Base-by-base conservation (phyloP, 106 monocot genomes). In the Dendrobium nobile region DNA sequence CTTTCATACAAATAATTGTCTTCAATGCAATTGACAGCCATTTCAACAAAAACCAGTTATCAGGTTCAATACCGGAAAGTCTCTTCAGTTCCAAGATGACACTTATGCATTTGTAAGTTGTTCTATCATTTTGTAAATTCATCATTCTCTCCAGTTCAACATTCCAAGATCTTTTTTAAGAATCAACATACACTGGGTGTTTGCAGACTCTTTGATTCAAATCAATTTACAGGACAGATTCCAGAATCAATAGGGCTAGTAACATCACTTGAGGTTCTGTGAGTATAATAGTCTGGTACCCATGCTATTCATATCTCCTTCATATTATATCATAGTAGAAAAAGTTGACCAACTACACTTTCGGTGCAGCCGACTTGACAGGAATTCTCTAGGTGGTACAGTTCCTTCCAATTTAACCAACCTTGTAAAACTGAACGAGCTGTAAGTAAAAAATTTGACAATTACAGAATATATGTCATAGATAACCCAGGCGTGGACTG, bases 131-230 rank as follows among this genome's bases (percentile, higher is more conserved):
- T 15, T 51, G 51, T 13, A 51, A 51, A 51, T 51, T 51, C 15
- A 15, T 10, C 51, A 1, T 4, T 51, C 48, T 8, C 1, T 51
- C 7, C 11, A 51, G n/a, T 58, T 55, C n/a, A 17, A 33, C 41
- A 33, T 42, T 27, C 42, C 74, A 51, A 40, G n/a, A 33, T 31
- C 72, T 40, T 22, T 51, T 56, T 77, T 11, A 59, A 24, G 64
- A 26, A 65, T 8, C 26, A 65, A 51, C 10, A 13, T 51, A 26
- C 64, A 65, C 64, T 9, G 26, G 9, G 9, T 77, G 45, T 19
- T 51, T 41, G 47, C 81, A 93, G 93, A 73, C 85, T 93, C 73
- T 80, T 93, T 48, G 91, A 91, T 55, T 54, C 67, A 17, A 93
- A 93, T 58, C 26, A 78, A 16, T 77, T 94, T 31, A 84, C 59